A percentile compares a stretch with the other conserved stretches of the same genome.
phyloP scores from a whole-genome alignment of 2,329 filamentous ascomycete species.

The Zymoseptoria pseudotritici region DNA sequence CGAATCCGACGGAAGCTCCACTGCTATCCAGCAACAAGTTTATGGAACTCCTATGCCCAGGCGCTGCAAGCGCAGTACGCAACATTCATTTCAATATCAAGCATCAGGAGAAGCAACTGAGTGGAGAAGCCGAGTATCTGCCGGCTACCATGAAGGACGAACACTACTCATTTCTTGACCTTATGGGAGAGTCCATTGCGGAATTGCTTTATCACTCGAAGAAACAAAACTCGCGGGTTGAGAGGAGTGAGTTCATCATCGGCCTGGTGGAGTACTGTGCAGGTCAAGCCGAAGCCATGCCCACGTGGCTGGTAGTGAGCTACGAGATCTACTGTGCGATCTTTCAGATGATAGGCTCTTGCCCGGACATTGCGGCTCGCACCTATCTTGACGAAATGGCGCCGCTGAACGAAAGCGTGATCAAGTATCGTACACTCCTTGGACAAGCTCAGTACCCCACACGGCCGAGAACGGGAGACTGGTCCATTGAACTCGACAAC shows the following conservation, averaged over 20 bases:
- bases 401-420: background rate
- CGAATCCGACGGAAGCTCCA: background rate
- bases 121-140: background rate
- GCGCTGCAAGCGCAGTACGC: background rate
- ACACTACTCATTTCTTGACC: background rate
- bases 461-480: background rate
- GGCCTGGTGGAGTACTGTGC: background rate
- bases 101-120: background rate
- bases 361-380: background rate
- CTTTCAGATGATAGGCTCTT: conserved; percentile 5
- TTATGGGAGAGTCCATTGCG: background rate
- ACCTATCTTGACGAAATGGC: background rate
- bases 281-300: background rate
- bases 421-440: background rate
- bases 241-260: background rate
- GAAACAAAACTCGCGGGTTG: background rate
- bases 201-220: background rate
- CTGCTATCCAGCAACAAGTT: background rate
- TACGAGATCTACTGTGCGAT: conserved; percentile 10
- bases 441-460: background rate
- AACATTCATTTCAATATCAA: background rate
- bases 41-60: background rate
- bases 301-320: conserved; percentile 4
- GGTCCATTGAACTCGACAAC: background rate
- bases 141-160: background rate